Conservation (phyloP, 176 grass and related monocot species). For the Avena atlantica region DNA sequence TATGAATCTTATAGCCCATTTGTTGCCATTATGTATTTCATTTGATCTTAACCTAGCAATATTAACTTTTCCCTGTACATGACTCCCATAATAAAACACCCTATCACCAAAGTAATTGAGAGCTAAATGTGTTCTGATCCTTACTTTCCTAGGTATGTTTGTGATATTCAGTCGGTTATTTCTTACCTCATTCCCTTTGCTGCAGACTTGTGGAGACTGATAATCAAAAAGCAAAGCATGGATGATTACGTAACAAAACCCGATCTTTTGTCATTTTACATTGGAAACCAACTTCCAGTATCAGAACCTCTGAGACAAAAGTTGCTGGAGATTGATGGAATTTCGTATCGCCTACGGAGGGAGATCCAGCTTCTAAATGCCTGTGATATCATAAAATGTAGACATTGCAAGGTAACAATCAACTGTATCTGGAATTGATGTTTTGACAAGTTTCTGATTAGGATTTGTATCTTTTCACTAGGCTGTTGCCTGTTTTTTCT, state of each 20-base stretch:
- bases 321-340: conserved; percentile 88
- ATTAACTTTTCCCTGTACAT: neutral
- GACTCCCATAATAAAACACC: conserved; percentile 5
- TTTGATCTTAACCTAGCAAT: neutral
- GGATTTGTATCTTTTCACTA: neutral
- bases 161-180: neutral
- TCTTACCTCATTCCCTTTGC: conserved; percentile 19
- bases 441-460: conserved; percentile 1
- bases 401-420: conserved; percentile 70
- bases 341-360: conserved; percentile 77
- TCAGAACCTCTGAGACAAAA: conserved; percentile 88
- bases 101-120: conserved; percentile 8
- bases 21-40: conserved; percentile 13
- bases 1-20: neutral
- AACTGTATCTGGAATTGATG: conserved; percentile 33
- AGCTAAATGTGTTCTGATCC: conserved; percentile 1
- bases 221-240: conserved; percentile 75
- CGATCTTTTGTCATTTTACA: conserved; percentile 86
- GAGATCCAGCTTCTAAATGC: conserved; percentile 92
- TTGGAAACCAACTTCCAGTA: conserved; percentile 89
- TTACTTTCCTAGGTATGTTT: conserved; percentile 18
- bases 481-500: neutral
- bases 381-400: conserved; percentile 83
- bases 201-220: conserved; percentile 82
- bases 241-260: conserved; percentile 78